phyloP scores from a whole-genome alignment of 768 basidiomycete genomes.

The Lentinus tigrinus region DNA sequence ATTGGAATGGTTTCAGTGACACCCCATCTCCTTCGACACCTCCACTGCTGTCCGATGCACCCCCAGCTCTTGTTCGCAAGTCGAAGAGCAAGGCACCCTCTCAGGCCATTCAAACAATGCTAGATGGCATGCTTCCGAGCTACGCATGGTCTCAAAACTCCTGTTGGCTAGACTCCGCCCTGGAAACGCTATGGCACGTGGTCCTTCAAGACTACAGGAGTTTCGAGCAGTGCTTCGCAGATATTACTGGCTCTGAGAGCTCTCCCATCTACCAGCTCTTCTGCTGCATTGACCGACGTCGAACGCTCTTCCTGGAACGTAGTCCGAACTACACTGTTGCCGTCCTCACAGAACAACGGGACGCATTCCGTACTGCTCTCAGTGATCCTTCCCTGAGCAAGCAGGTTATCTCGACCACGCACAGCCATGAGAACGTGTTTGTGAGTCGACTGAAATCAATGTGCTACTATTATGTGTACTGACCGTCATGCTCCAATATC shows the following conservation, averaged over 20 bases:
- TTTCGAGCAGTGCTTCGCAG: neutral
- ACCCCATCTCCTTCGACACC: no score
- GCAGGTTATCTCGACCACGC: no score
- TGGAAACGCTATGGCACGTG: neutral
- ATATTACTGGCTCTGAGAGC: neutral
- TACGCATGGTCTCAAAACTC: conserved; percentile 7
- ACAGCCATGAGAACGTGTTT: no score
- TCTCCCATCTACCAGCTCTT: neutral
- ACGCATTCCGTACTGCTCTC: neutral
- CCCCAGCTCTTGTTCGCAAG: no score
- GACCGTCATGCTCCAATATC: no score
- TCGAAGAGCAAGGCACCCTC: no score
- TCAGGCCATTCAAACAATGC: no score
- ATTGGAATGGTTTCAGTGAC: no score
- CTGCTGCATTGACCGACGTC: neutral
- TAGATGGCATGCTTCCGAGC: no score
- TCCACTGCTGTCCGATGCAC: no score
- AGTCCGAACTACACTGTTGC: neutral
- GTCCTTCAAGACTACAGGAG: neutral
- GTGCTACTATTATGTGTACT: no score
- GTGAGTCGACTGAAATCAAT: no score
- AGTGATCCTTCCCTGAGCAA: neutral
- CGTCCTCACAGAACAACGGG: neutral
- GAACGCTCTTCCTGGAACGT: neutral
- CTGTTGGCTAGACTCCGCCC: conserved; percentile 14